Evolutionary conservation across 257 asterid species (phyloP).

Genomic region (Solanum phureja): DNA sequence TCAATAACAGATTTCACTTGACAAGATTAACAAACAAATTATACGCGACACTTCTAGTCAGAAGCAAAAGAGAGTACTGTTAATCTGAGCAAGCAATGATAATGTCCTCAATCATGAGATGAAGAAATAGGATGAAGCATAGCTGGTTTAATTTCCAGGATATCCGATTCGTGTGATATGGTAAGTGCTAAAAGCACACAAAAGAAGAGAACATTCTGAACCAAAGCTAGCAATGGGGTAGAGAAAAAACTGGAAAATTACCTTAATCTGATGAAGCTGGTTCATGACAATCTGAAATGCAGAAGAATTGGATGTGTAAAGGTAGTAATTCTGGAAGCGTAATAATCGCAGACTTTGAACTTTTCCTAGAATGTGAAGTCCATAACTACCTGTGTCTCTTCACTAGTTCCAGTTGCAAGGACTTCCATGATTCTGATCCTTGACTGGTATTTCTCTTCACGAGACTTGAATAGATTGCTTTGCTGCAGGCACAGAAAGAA

Average conservation of each 20-base stretch:
- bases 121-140: not conserved
- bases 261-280: slow-evolving; percentile 59
- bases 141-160: not conserved
- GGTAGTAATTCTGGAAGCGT: not conserved
- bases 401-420: slow-evolving; percentile 62
- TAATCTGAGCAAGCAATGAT: not conserved
- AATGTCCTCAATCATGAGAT: not conserved
- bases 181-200: not conserved
- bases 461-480: slow-evolving; percentile 67
- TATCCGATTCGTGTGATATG: not conserved
- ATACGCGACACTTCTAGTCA: not conserved
- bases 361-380: not conserved
- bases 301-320: not conserved
- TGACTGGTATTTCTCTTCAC: slow-evolving; percentile 89
- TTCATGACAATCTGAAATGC: slow-evolving; percentile 47
- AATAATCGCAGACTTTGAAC: not conserved
- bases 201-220: not conserved
- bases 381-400: slow-evolving; percentile 50
- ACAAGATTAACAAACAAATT: not conserved
- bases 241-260: not conserved
- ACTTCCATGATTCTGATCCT: slow-evolving; percentile 81
- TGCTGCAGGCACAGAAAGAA: slow-evolving; percentile 38
- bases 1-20: not conserved
- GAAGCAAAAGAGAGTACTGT: not conserved
- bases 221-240: not conserved